phyloP scores from a whole-genome alignment of 306 rosid species.

The Malus fusca region DNA sequence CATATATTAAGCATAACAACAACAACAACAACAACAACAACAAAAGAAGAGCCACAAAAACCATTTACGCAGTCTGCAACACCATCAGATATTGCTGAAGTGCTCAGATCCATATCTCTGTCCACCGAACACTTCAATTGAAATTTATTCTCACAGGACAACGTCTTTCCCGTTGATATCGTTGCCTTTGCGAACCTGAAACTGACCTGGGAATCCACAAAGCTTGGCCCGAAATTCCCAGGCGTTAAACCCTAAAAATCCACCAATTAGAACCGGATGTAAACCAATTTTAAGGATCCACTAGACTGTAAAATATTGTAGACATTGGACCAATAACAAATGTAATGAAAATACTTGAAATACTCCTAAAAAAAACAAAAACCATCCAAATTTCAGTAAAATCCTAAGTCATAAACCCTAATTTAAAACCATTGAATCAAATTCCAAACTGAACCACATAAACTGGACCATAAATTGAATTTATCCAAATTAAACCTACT shows the following conservation, averaged over 20 bases:
- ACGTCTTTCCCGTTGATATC: slow-evolving; percentile 19
- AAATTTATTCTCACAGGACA: slow-evolving; percentile 23
- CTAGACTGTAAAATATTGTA: neutral
- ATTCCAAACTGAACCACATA: too few relatives aligned
- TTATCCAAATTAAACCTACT: too few relatives aligned
- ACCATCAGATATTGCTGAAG: slow-evolving; percentile 37
- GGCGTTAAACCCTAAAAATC: slow-evolving; percentile 32
- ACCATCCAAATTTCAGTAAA: neutral
- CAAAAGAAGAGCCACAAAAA: slow-evolving; percentile 14
- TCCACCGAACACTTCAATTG: slow-evolving; percentile 43
- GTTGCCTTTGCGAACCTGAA: slow-evolving; percentile 28
- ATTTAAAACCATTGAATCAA: too few relatives aligned
- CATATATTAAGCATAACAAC: neutral
- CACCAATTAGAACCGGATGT: slow-evolving; percentile 14
- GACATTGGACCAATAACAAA: too few relatives aligned
- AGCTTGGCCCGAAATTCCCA: slow-evolving; percentile 25
- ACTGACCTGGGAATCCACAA: slow-evolving; percentile 29
- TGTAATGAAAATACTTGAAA: neutral
- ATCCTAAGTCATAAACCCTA: neutral
- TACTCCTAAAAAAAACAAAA: neutral
- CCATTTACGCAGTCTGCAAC: slow-evolving; percentile 37
- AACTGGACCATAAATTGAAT: too few relatives aligned
- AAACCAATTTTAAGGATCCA: neutral
- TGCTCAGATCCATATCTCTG: slow-evolving; percentile 47
- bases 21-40: neutral